These are phyloP conservation scores for Corynespora cassiicola DNA, from an alignment of 2,329 filamentous ascomycete genomes.

Conservation along the genomic window DNA sequence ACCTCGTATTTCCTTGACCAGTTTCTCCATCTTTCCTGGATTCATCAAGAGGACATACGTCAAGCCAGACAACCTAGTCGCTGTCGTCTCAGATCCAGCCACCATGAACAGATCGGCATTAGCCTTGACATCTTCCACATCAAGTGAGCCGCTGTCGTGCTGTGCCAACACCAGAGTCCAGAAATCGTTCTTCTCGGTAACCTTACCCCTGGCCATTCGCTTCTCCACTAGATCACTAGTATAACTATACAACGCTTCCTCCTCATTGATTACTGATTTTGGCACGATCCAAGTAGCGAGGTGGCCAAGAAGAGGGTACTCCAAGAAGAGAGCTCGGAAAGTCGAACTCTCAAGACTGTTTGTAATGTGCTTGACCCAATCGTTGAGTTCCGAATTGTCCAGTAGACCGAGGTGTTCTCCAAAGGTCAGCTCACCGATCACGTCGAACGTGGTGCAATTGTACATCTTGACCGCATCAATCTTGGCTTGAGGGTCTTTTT, in stretches of 20 bases:
- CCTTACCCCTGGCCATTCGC: no score
- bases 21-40: conserved; percentile 16
- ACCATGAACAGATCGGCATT: conserved; percentile 38
- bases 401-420: conserved; percentile 51
- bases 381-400: conserved; percentile 16
- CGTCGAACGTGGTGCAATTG: conserved; percentile 22
- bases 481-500: conserved; percentile 36
- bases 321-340: no score
- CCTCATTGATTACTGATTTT: no score
- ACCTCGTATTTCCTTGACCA: conserved; percentile 20
- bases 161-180: no score
- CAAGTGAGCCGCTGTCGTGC: no score
- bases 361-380: conserved; percentile 45
- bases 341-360: no score
- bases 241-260: no score
- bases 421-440: conserved; percentile 56
- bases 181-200: conserved; percentile 25
- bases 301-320: no score
- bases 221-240: no score
- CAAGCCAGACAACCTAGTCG: conserved; percentile 38
- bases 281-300: no score
- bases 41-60: conserved; percentile 31
- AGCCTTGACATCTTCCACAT: no score
- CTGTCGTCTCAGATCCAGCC: conserved; percentile 46
- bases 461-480: conserved; percentile 31